Base-by-base conservation (phyloP, 371 early-diverging fungal species). In the Massospora cicadina region DNA sequence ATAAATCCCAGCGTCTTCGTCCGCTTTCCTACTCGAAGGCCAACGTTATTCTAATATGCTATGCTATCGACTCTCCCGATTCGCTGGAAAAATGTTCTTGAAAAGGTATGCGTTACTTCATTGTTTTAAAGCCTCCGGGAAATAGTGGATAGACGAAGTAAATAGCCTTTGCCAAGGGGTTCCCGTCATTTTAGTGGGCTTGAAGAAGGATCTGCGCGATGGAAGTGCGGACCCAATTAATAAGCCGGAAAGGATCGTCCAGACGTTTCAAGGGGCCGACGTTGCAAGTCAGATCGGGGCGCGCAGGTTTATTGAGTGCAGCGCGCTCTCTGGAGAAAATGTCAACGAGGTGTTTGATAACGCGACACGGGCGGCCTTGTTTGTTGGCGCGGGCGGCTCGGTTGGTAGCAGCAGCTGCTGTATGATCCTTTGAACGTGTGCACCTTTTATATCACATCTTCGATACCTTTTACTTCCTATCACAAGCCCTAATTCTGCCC, bases 21-120 rank as follows among this genome's bases (percentile, higher is more conserved):
- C 90, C 93, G 53, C 79, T 93, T 29, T 89, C 90, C 60, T 95
- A 94, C 75, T 87, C 90, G 32, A 92, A 90, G 68, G 83, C 91
- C 2, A 85, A 93, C 74, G 89, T 91, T 30, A 83, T 94, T 65
- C 74, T 95, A 33, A 89, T 95, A 32, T 88, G 88, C 60, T 91
- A 84, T 71, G 74, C 86, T 55, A 78, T 91, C 54, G 89, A 91
- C 69, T 81, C 86, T 27, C 93, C 91, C 30, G 90, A 89, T 71
- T 88, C 90, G 43, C 80, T 94, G 30, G 86, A 89, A 28, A n/a
- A 93, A 91, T 73, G 90, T 94, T 23, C 73, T 77, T 67, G 84
- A 83, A 64, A 84, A 82, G 76, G 81, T 80, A 74, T 33, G 3
- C 26, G 2, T 54, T 62, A 33, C 61, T 61, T 43, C 23, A 55